These are phyloP conservation scores for Bipolaris gigantea DNA, from an alignment of 2,329 filamentous ascomycete species.

Conservation along the genomic window DNA sequence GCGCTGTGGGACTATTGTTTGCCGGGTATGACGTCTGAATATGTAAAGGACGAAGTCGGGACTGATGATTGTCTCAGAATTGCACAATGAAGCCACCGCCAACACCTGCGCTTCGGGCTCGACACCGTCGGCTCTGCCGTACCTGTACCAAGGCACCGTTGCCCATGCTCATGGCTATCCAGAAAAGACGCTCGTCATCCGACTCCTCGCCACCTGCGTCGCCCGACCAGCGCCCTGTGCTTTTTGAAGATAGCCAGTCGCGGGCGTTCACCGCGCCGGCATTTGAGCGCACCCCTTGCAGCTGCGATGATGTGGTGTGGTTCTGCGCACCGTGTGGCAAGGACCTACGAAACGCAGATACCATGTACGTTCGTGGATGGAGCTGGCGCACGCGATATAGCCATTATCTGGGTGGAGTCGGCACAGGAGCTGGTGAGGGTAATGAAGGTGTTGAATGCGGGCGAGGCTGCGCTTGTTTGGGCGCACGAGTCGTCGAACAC, in stretches of 20 bases:
- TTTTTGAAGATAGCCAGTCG: conserved; percentile 17
- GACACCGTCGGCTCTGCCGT: conserved; percentile 79
- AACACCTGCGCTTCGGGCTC: conserved; percentile 65
- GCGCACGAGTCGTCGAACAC: conserved; percentile 74
- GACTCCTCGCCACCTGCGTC: conserved; percentile 29
- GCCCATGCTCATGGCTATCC: conserved; percentile 49
- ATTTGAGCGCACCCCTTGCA: conserved; percentile 61
- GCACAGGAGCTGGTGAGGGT: conserved; percentile 85
- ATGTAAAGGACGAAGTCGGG: background rate
- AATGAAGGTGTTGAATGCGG: conserved; percentile 88
- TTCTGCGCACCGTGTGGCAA: conserved; percentile 83
- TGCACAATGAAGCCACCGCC: conserved; percentile 84
- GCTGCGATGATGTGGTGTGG: conserved; percentile 68
- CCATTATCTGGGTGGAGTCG: conserved; percentile 74
- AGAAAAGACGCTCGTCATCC: conserved; percentile 23
- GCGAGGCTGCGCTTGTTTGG: conserved; percentile 74
- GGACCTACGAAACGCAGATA: conserved; percentile 63
- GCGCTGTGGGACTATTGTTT: conserved; percentile 74
- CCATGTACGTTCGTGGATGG: conserved; percentile 71
- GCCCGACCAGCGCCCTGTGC: conserved; percentile 21
- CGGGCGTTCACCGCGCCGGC: conserved; percentile 50
- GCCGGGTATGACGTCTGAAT: conserved; percentile 64
- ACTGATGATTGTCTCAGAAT: conserved; percentile 62
- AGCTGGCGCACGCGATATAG: conserved; percentile 86
- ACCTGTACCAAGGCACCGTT: conserved; percentile 75